Conservation (phyloP, 441 rosid species). For the Corymbia calophylla region DNA sequence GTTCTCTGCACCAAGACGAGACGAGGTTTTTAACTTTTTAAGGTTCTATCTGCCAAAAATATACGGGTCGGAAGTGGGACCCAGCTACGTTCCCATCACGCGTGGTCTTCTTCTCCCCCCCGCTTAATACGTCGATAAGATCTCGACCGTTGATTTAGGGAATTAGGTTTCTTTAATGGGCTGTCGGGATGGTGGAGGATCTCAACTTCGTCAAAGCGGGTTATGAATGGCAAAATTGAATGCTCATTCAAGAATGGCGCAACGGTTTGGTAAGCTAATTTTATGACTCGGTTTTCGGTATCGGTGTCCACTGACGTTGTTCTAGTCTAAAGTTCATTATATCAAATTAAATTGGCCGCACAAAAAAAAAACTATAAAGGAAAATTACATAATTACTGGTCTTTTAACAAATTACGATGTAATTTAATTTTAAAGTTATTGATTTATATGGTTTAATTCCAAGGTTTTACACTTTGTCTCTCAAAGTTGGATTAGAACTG, state of each 20-base stretch:
- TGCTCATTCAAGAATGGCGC: background rate
- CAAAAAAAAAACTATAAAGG: background rate
- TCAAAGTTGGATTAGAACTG: background rate
- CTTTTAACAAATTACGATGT: background rate
- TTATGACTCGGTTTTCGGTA: background rate
- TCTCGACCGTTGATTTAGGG: background rate
- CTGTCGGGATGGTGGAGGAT: background rate
- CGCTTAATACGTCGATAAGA: background rate
- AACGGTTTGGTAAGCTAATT: background rate
- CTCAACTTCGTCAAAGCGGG: background rate
- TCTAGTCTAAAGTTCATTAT: background rate
- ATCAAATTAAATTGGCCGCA: background rate
- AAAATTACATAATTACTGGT: background rate
- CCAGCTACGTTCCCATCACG: background rate
- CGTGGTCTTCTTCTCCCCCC: background rate
- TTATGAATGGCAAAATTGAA: background rate
- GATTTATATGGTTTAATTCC: background rate
- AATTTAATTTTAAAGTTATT: background rate
- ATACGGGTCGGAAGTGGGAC: background rate
- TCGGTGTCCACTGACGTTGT: no score
- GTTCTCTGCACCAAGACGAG: background rate
- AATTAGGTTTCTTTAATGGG: background rate
- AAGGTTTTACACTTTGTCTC: background rate
- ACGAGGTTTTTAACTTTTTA: background rate
- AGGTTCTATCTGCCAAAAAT: accelerated